Evolutionary conservation across 768 basidiomycete species (phyloP).

Genomic region (Mycena floridula): DNA sequence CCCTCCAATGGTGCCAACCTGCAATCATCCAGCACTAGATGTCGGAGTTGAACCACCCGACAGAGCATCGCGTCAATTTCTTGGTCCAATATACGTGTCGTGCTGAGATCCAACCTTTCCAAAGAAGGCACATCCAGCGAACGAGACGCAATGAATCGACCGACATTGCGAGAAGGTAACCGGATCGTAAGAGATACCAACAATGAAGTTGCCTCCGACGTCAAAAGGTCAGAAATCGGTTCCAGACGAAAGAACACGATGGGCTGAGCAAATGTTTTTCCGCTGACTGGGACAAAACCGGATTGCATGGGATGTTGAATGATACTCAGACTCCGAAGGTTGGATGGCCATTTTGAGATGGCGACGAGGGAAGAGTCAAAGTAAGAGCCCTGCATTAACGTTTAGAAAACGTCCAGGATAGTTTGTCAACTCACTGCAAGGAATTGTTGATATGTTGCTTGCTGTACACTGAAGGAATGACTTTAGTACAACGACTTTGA

Average conservation of each 20-base stretch:
- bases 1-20: slow-evolving; percentile 42
- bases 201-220: slow-evolving; percentile 40
- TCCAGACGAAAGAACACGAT: slow-evolving; percentile 79
- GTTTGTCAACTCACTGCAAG: slow-evolving; percentile 42
- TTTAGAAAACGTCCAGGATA: neutral
- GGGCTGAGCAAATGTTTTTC: slow-evolving; percentile 65
- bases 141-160: slow-evolving; percentile 29
- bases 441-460: slow-evolving; percentile 78
- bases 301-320: slow-evolving; percentile 58
- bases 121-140: slow-evolving; percentile 32
- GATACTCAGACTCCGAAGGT: slow-evolving; percentile 47
- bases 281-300: slow-evolving; percentile 14
- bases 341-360: slow-evolving; percentile 58
- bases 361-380: slow-evolving; percentile 68
- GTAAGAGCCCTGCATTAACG: slow-evolving; percentile 59
- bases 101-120: slow-evolving; percentile 70
- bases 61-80: slow-evolving; percentile 52
- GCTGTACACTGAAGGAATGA: slow-evolving; percentile 44
- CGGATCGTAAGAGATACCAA: slow-evolving; percentile 60
- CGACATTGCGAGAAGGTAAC: slow-evolving; percentile 61
- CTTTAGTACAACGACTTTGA: slow-evolving; percentile 3
- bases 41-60: slow-evolving; percentile 44
- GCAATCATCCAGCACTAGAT: slow-evolving; percentile 71
- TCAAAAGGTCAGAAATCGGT: slow-evolving; percentile 37
- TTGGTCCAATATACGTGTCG: slow-evolving; percentile 46